Evolutionary conservation across 495 filamentous ascomycete genomes (phyloP), one percentile per base, ranked within the genome.

Genomic region (Pyrenula aspistea): DNA sequence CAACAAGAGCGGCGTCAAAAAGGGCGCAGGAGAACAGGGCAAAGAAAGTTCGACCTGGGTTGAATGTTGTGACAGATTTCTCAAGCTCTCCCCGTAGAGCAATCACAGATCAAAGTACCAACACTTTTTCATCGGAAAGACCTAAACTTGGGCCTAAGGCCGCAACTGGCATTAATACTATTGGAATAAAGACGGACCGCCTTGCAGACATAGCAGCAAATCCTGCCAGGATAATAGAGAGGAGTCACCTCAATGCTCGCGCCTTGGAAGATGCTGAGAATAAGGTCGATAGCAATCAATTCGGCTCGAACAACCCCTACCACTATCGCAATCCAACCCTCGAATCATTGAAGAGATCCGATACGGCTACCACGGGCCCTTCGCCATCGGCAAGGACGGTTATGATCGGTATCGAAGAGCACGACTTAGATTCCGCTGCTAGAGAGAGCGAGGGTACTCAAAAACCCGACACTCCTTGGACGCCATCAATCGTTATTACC

Each of bases 301-400:
- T 55, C 10, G 31, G 31, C 31, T 42, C 31, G 31, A 42, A 42
- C 31, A 25, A 55, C 24, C 22, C 22, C 50, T 20, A 52, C 19
- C 8, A 10, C 10, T 24, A 21, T 10, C 22, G 19, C 22, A 52
- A 52, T 52, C 50, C 50, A 49, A 25, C 12, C 42, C 31, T 25
- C 2, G 24, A 19, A 22, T 20, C 10, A n/a, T 24, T 25, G 3
- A 36, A 36, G 10, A 12, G 22, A 42, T 24, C 19, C 22, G 53
- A 55, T 8, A 25, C 24, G 1, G 19, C 50, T 8, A 42, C 31
- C 31, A 42, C 31, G 15, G 50, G 50, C 8, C 50, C 50, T 52
- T 92, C 89, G 2, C 89, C 89, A 0, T 83, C 76, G 2, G 84
- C 88, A 61, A 71, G 86, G 23, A 80, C 86, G 12, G 89, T 95